Percentiles rank a stretch among this genome's conserved stretches.
These are phyloP conservation scores for Rhizopogon vinicolor DNA, from an alignment of 768 basidiomycete species.

Conservation along the genomic window DNA sequence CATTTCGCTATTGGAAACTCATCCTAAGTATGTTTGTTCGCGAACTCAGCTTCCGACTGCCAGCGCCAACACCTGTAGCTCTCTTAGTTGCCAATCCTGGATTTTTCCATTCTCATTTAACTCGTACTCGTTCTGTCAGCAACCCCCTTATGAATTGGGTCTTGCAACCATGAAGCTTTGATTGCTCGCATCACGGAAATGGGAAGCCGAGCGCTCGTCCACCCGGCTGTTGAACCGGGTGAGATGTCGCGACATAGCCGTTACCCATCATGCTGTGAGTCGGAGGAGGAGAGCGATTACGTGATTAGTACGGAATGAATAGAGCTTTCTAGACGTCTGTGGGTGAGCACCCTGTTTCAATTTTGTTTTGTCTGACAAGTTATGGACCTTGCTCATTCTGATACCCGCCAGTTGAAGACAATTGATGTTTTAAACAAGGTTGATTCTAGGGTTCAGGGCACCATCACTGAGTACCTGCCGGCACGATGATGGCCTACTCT, in stretches of 20 bases:
- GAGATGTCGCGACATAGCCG: constrained; percentile 15
- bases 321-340: constrained; percentile 24
- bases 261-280: constrained; percentile 23
- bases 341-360: constrained; percentile 21
- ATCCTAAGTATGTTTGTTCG: constrained; percentile 25
- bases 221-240: constrained; percentile 19
- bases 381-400: neutral
- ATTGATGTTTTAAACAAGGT: constrained; percentile 11
- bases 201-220: constrained; percentile 29
- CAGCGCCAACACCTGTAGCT: constrained; percentile 14
- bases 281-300: constrained; percentile 29
- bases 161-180: constrained; percentile 3
- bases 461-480: neutral
- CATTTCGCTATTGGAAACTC: neutral
- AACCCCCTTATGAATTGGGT: neutral
- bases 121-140: constrained; percentile 9
- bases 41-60: constrained; percentile 26
- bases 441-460: constrained; percentile 14
- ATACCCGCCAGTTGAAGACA: constrained; percentile 8
- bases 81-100: constrained; percentile 27
- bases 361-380: neutral
- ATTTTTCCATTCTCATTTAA: constrained; percentile 25
- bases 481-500: neutral
- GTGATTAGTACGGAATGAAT: constrained; percentile 25
- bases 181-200: constrained; percentile 24